These are phyloP conservation scores for Whalleya microplaca DNA, from an alignment of 2,329 filamentous ascomycete genomes.

Conservation along the genomic window DNA sequence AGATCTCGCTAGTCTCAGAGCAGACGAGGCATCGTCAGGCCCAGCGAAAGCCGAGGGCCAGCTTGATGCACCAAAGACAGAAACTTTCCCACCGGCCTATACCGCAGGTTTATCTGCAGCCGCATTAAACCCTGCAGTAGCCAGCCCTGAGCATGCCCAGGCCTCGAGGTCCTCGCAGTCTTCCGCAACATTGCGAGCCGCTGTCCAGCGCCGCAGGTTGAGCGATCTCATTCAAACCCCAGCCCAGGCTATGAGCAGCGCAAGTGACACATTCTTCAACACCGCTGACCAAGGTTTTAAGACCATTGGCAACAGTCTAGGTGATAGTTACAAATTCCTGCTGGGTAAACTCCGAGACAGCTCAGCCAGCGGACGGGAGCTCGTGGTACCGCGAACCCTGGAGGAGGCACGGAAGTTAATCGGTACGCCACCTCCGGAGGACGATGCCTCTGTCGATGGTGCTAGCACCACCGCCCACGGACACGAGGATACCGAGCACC, in stretches of 20 bases:
- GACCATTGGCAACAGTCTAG: conserved; percentile 86
- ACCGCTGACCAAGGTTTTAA: conserved; percentile 92
- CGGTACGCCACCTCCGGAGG: conserved; percentile 68
- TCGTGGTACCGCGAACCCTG: conserved; percentile 80
- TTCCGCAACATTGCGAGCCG: conserved; percentile 48
- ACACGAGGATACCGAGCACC: conserved; percentile 42
- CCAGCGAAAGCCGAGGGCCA: conserved; percentile 60
- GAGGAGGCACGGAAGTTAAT: conserved; percentile 92
- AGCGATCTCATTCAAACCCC: conserved; percentile 87
- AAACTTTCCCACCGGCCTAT: conserved; percentile 63
- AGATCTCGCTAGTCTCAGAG: conserved; percentile 84
- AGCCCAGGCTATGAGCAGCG: conserved; percentile 77
- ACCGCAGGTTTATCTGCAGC: conserved; percentile 46
- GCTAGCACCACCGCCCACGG: conserved; percentile 56
- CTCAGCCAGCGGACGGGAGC: conserved; percentile 52
- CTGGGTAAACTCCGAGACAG: conserved; percentile 84
- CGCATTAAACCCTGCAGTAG: conserved; percentile 36
- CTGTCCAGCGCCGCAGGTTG: conserved; percentile 66
- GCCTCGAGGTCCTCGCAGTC: conserved; percentile 43
- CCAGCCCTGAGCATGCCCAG: conserved; percentile 36
- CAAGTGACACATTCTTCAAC: conserved; percentile 81
- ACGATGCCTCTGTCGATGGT: conserved; percentile 63
- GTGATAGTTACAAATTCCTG: conserved; percentile 91
- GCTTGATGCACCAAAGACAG: conserved; percentile 52
- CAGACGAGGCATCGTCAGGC: conserved; percentile 74